Conservation (phyloP, 306 rosid species). For the Ziziphus jujuba region DNA sequence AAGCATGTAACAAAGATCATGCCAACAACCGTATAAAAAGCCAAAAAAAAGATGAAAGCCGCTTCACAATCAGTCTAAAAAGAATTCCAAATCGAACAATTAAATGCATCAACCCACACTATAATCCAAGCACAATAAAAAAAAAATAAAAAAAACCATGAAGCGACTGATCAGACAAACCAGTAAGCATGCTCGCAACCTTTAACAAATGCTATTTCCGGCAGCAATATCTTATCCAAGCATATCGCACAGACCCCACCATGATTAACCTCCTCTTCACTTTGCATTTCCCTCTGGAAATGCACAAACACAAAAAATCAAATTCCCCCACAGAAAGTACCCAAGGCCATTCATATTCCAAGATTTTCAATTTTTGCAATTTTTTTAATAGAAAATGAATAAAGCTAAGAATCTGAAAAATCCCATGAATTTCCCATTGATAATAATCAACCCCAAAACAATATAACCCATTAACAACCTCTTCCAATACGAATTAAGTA, state of each 20-base stretch:
- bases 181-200: conserved; percentile 99
- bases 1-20: not conserved
- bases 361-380: too few species aligned
- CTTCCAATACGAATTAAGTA: not conserved
- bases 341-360: not conserved
- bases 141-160: not conserved
- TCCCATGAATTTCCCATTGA: too few species aligned
- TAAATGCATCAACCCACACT: not conserved
- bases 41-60: too few species aligned
- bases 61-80: too few species aligned
- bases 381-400: not conserved
- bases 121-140: not conserved
- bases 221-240: conserved; percentile 62
- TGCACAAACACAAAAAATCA: conserved; percentile 10
- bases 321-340: not conserved
- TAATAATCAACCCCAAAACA: too few species aligned
- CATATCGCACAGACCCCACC: conserved; percentile 78
- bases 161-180: conserved; percentile 50
- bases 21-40: not conserved
- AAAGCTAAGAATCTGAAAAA: too few species aligned
- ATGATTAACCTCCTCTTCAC: conserved; percentile 40
- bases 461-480: not conserved
- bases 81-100: not conserved
- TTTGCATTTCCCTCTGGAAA: conserved; percentile 44
- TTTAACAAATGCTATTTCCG: conserved; percentile 81